These are phyloP conservation scores for Cutaneotrichosporon mucoides DNA, from an alignment of 1,284 basidiomycete genomes.

Conservation along the genomic window DNA sequence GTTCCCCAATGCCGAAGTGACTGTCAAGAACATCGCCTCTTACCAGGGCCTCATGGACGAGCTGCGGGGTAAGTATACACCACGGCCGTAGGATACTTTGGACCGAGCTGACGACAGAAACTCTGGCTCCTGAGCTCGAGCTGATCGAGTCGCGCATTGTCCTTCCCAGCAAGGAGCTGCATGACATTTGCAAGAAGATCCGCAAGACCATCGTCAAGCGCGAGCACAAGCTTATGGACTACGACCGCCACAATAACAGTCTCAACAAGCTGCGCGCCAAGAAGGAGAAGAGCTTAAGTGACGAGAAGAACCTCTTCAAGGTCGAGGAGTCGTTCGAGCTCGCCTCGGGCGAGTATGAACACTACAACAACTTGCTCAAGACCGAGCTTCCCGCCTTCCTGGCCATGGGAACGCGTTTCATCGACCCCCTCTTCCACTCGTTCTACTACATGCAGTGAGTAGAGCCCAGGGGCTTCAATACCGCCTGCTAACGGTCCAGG, in stretches of 20 bases:
- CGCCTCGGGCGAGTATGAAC: constrained; percentile 93
- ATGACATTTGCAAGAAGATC: constrained; percentile 79
- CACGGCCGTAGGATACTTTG: too few species aligned
- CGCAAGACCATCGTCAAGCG: constrained; percentile 93
- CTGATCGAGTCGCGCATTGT: constrained; percentile 85
- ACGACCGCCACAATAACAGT: constrained; percentile 93
- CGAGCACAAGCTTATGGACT: constrained; percentile 96
- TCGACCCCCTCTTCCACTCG: constrained; percentile 94
- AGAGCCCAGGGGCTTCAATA: background rate
- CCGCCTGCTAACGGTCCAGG: constrained; percentile 49
- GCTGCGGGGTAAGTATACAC: constrained; percentile 55
- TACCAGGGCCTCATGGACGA: constrained; percentile 78
- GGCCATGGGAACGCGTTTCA: constrained; percentile 77
- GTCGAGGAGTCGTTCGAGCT: constrained; percentile 97
- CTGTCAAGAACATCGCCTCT: constrained; percentile 69
- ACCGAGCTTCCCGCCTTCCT: constrained; percentile 90
- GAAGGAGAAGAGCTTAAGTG: constrained; percentile 88
- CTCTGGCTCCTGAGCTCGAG: constrained; percentile 87
- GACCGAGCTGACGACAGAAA: constrained; percentile 33
- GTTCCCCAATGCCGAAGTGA: constrained; percentile 71
- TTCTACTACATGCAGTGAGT: constrained; percentile 99
- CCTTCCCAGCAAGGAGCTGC: constrained; percentile 83
- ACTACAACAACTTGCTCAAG: constrained; percentile 90
- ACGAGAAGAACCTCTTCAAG: constrained; percentile 95
- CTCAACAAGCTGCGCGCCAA: constrained; percentile 93